phyloP scores from a whole-genome alignment of 768 basidiomycete species.

The Kwoniella sp. region DNA sequence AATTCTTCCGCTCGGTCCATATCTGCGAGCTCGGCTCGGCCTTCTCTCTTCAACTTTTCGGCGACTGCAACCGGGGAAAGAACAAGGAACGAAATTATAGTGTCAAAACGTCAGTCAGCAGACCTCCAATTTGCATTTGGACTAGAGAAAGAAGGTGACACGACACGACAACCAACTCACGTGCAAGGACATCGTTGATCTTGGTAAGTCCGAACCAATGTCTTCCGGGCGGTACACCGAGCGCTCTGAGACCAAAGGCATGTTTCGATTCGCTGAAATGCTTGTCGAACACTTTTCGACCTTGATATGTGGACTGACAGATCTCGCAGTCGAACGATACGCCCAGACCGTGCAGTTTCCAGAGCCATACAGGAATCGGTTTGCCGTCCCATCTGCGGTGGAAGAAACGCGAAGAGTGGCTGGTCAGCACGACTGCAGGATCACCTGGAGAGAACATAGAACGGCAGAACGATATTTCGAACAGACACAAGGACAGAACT shows the following conservation, averaged over 20 bases:
- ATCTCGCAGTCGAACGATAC: constrained; percentile 98
- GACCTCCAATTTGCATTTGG: not conserved
- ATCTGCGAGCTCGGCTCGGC: constrained; percentile 88
- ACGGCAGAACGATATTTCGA: too few relatives aligned
- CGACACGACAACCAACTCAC: constrained; percentile 62
- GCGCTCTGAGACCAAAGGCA: constrained; percentile 95
- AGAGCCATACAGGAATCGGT: constrained; percentile 84
- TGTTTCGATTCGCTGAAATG: constrained; percentile 80
- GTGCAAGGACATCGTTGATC: constrained; percentile 91
- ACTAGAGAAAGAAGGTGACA: too few relatives aligned
- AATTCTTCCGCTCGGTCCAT: constrained; percentile 97
- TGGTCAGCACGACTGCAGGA: not conserved
- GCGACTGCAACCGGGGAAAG: constrained; percentile 66
- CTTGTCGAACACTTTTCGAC: constrained; percentile 51
- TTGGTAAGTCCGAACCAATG: constrained; percentile 99
- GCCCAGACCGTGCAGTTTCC: constrained; percentile 96
- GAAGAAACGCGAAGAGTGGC: too few relatives aligned
- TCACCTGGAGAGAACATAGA: not conserved
- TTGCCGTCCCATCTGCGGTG: constrained; percentile 80
- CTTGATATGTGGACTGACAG: constrained; percentile 54
- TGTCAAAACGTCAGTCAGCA: not conserved
- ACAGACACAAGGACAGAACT: too few relatives aligned
- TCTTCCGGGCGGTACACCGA: constrained; percentile 88
- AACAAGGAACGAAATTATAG: not conserved
- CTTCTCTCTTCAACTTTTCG: constrained; percentile 95